These are phyloP conservation scores for Backusella australiensis DNA, from an alignment of 192 early-diverging fungal species.

Conservation along the genomic window DNA sequence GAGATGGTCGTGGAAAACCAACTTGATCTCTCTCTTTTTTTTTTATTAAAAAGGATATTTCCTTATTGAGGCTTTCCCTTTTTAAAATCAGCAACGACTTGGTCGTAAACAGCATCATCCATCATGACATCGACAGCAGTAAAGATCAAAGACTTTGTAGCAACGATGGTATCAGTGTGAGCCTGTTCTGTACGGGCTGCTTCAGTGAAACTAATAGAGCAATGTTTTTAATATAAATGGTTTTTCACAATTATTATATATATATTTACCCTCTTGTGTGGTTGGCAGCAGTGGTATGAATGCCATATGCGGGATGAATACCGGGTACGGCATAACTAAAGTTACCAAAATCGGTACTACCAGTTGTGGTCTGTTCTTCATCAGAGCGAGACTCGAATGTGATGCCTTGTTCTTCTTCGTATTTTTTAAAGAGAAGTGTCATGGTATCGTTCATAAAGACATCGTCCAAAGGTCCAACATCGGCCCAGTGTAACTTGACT, in stretches of 20 bases:
- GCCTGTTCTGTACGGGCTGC: slow-evolving; percentile 55
- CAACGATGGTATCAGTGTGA: slow-evolving; percentile 51
- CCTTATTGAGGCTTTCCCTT: slow-evolving; percentile 16
- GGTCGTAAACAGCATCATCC: slow-evolving; percentile 42
- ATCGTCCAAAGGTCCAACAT: slow-evolving; percentile 43
- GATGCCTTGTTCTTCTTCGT: slow-evolving; percentile 46
- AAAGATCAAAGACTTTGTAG: slow-evolving; percentile 50
- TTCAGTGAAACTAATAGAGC: slow-evolving; percentile 47
- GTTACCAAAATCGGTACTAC: slow-evolving; percentile 76
- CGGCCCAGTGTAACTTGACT: slow-evolving; percentile 40
- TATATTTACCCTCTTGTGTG: slow-evolving; percentile 61
- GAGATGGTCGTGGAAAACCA: neutral
- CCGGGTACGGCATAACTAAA: slow-evolving; percentile 62
- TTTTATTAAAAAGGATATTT: neutral
- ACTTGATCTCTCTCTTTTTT: slow-evolving; percentile 7
- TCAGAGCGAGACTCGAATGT: slow-evolving; percentile 31
- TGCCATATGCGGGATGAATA: slow-evolving; percentile 47
- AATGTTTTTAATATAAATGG: too few species aligned
- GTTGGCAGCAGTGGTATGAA: slow-evolving; percentile 51
- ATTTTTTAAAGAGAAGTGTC: slow-evolving; percentile 42
- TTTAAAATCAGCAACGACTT: slow-evolving; percentile 39
- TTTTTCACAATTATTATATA: slow-evolving; percentile 15
- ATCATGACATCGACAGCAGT: slow-evolving; percentile 47
- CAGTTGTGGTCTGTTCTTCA: slow-evolving; percentile 30
- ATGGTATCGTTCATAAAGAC: slow-evolving; percentile 61